Percentiles rank a stretch among this genome's conserved stretches.
Evolutionary conservation across 306 rosid genomes (phyloP).

Genomic region (Castanea crenata): DNA sequence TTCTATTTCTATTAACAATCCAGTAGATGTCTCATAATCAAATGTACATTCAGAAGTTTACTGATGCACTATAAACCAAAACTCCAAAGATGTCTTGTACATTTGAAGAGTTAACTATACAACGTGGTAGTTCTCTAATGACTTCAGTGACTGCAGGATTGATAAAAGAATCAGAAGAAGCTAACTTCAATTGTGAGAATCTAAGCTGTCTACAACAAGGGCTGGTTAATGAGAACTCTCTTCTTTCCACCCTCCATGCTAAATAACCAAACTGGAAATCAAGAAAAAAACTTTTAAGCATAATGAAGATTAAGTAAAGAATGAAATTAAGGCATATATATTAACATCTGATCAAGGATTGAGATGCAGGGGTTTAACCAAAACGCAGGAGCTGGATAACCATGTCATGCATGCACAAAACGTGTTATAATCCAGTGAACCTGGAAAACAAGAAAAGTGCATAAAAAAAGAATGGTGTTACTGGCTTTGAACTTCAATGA

Average conservation of each 20-base stretch:
- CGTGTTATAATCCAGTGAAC: conserved; percentile 65
- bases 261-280: background rate
- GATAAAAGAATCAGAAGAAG: background rate
- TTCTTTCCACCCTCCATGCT: conserved; percentile 2
- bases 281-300: background rate
- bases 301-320: background rate
- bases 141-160: background rate
- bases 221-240: background rate
- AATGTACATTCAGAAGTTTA: background rate
- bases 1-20: background rate
- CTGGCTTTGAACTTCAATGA: background rate
- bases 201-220: background rate
- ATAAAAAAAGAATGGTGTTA: conserved; percentile 1
- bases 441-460: conserved; percentile 35
- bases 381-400: background rate
- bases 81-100: background rate
- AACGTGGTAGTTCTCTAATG: background rate
- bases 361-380: background rate
- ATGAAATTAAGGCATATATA: background rate
- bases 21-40: background rate
- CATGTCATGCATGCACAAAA: conserved; percentile 33
- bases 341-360: background rate
- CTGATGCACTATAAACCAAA: background rate
- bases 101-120: conserved; percentile 1
- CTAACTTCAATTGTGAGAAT: background rate